Evolutionary conservation across 2,329 filamentous ascomycete species (phyloP), one percentile per base, ranked within the genome.

Genomic region (Fusarium nurragi): DNA sequence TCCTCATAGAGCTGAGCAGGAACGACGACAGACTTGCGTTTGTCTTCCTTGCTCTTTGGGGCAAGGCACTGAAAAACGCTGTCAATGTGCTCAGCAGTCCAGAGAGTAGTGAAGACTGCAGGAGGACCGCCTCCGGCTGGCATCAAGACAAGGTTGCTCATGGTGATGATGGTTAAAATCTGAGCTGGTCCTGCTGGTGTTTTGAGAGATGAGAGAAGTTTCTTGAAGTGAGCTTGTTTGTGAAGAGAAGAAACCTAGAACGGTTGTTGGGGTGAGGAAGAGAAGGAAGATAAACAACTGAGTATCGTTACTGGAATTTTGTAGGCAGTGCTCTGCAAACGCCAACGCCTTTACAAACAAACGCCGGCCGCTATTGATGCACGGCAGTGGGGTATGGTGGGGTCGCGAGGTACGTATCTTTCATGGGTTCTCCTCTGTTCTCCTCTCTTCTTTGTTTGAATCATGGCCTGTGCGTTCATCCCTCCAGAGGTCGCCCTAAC

Each of bases 51-150:
- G 18, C 11, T 19, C 19, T 39, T 32, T 9, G 32, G 25, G 11
- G 21, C 26, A 25, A 73, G 52, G 21, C 52, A 44, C 21, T 56
- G 51, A 60, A 70, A 73, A 34, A 71, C 41, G 10, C 32, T 28
- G 16, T 59, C 43, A 13, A 68, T 54, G 22, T 67, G 49, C 26
- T 47, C 55, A 13, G 22, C 22, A 32, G 14, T 46, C 57, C 56
- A 62, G n/a, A 40, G 41, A 12, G 38, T 49, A 36, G 18, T 19
- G 19, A 41, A 26, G 21, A 19, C 5, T 5, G 22, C 21, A 22
- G 37, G 39, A 34, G 21, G n/a, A 12, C 28, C 18, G 14, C 22
- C 19, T 11, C 34, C 34, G 26, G 32, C 28, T n/a, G 39, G 22
- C 48, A 55, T 22, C 26, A 41, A 46, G 38, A 37, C 11, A 44